A percentile compares a stretch with the other conserved stretches of the same genome.
Evolutionary conservation across 2,329 filamentous ascomycete genomes (phyloP).

Genomic region (Epichloe sp.): DNA sequence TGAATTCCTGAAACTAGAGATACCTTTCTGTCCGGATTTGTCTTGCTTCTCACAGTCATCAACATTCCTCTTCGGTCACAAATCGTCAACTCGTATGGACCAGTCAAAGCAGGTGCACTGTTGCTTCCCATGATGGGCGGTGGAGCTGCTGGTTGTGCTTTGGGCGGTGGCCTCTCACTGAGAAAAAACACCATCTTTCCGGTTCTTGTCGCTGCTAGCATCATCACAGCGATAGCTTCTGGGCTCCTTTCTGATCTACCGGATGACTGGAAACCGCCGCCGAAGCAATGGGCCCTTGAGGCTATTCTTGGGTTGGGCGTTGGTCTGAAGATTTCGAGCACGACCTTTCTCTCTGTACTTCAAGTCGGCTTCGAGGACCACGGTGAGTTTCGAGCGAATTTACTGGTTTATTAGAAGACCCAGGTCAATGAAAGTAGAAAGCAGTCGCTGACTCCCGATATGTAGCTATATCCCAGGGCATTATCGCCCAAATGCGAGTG

Average conservation of each 20-base stretch:
- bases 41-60: conserved; percentile 10
- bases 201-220: conserved; percentile 8
- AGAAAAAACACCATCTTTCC: conserved; percentile 10
- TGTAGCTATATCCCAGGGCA: conserved; percentile 36
- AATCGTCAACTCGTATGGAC: conserved; percentile 11
- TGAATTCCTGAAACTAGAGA: conserved; percentile 1
- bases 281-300: conserved; percentile 9
- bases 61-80: conserved; percentile 13
- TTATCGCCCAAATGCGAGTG: conserved; percentile 37
- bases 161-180: conserved; percentile 8
- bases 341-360: conserved; percentile 10
- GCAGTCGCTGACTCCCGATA: neutral
- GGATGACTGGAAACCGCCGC: conserved; percentile 3
- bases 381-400: conserved; percentile 3
- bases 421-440: neutral
- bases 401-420: neutral
- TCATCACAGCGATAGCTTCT: conserved; percentile 7
- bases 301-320: conserved; percentile 10
- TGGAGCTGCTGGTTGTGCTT: conserved; percentile 8
- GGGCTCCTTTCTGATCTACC: conserved; percentile 9
- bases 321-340: conserved; percentile 10
- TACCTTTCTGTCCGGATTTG: conserved; percentile 11
- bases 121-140: conserved; percentile 11
- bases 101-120: conserved; percentile 11
- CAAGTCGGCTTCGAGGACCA: conserved; percentile 11